phyloP scores from a whole-genome alignment of 331 rosid species.

The Quercus lobata region DNA sequence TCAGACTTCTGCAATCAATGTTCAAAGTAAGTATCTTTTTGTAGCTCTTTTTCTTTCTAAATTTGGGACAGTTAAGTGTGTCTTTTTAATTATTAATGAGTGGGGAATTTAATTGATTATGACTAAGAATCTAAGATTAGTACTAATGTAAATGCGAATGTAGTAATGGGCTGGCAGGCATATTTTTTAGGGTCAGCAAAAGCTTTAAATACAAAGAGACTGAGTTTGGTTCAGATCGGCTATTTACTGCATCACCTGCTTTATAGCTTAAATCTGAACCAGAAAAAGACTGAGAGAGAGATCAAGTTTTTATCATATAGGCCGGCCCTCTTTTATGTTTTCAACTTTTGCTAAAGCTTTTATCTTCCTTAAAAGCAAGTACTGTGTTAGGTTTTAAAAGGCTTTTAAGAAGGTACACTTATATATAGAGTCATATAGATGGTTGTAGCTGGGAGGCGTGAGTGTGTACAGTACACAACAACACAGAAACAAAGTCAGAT shows the following conservation, averaged over 20 bases:
- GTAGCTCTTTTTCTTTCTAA: not conserved
- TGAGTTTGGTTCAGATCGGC: conserved; percentile 28
- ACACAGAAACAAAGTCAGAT: conserved; percentile 22
- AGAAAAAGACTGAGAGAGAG: conserved; percentile 13
- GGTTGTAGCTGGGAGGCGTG: not conserved
- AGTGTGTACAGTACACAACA: not conserved
- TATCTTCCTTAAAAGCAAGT: conserved; percentile 13
- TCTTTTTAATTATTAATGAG: not conserved
- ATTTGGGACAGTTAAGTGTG: not conserved
- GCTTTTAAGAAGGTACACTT: not conserved
- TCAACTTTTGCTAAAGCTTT: conserved; percentile 21
- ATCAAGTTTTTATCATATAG: conserved; percentile 18
- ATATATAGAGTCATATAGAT: no score
- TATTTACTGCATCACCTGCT: conserved; percentile 22
- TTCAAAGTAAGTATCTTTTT: conserved; percentile 21
- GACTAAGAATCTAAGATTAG: not conserved
- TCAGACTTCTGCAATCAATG: conserved; percentile 12
- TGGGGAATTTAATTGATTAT: not conserved
- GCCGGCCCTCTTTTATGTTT: conserved; percentile 1
- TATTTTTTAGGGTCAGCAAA: conserved; percentile 32
- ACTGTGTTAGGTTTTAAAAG: not conserved
- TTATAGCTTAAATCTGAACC: conserved; percentile 32
- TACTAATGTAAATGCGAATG: not conserved
- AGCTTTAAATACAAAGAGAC: conserved; percentile 26
- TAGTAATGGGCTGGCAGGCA: conserved; percentile 9